Evolutionary conservation across 2,329 filamentous ascomycete genomes (phyloP).

Genomic region (Mycocentrospora acerina): DNA sequence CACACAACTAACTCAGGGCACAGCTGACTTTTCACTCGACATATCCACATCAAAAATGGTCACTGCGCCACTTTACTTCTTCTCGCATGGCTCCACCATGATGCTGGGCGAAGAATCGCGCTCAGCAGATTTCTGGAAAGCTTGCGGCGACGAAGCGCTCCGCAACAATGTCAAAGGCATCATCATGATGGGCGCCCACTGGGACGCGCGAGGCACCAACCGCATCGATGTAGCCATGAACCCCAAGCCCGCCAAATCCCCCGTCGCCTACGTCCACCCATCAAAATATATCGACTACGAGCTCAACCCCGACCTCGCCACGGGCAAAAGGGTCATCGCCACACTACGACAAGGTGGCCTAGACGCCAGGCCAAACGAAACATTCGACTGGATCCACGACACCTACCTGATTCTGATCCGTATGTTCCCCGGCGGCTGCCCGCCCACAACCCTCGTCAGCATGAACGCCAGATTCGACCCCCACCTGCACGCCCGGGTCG

Average conservation of each 20-base stretch:
- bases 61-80: slow-evolving; percentile 63
- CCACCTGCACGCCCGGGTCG: slow-evolving; percentile 59
- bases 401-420: slow-evolving; percentile 68
- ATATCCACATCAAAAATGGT: slow-evolving; percentile 15
- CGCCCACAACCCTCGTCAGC: slow-evolving; percentile 63
- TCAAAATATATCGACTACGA: slow-evolving; percentile 65
- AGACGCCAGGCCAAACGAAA: slow-evolving; percentile 53
- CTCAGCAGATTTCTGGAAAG: slow-evolving; percentile 66
- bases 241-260: slow-evolving; percentile 60
- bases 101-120: slow-evolving; percentile 67
- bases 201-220: slow-evolving; percentile 58
- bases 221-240: slow-evolving; percentile 63
- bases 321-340: slow-evolving; percentile 52
- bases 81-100: slow-evolving; percentile 72
- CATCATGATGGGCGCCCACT: slow-evolving; percentile 71
- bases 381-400: slow-evolving; percentile 73
- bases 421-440: slow-evolving; percentile 67
- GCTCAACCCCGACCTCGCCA: slow-evolving; percentile 61
- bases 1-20: not conserved
- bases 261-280: slow-evolving; percentile 67
- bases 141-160: slow-evolving; percentile 64
- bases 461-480: slow-evolving; percentile 60
- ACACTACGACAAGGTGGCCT: slow-evolving; percentile 57
- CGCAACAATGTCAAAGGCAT: slow-evolving; percentile 61
- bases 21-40: not conserved